Evolutionary conservation across 495 filamentous ascomycete genomes (phyloP), one percentile per base, ranked within the genome.

Genomic region (Trichoderma asperelloides): DNA sequence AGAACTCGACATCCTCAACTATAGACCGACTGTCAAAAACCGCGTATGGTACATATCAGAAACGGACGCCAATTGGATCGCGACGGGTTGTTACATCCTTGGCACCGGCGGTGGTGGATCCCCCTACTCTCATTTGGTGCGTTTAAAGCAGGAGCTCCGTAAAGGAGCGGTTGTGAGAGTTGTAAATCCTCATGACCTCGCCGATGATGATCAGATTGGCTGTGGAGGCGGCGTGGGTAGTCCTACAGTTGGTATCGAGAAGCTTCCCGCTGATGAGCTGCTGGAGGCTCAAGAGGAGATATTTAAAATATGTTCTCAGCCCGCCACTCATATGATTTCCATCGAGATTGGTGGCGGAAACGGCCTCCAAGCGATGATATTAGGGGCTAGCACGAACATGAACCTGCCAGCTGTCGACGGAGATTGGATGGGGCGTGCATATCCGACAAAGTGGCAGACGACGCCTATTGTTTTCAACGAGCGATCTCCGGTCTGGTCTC

Each of bases 51-150:
- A 82, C 74, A 67, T 87, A 66, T 76, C 76, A 45, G 77, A 84
- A 57, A 83, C 81, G 0, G 86, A 89, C 72, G 76, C 88, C 6
- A 49, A 72, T 15, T 89, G 82, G 76, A 83, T 89, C 25, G 76
- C 82, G 1, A 80, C 78, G 27, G 87, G 87, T 1, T 85, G 84
- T 69, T 85, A 86, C 67, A 82, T 89, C 66, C 81, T 89, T 16
- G 87, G 86, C 6, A 85, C 82, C 0, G 87, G 85, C 9, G 86
- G 86, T 0, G 86, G 86, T 15, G 82, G 83, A 5, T 80, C 76
- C 12, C 82, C 82, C 12, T 83, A 82, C 63, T 70, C 78, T 7
- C 71, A 77, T 21, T 78, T 77, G 74, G 72, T 81, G 18, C 75
- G 71, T 12, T 75, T 84, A 13, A 74, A 79, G 0, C 72, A 79